Evolutionary conservation across 768 basidiomycete genomes (phyloP), one percentile per base, ranked within the genome.

Genomic region (Tremella yokohamensis): DNA sequence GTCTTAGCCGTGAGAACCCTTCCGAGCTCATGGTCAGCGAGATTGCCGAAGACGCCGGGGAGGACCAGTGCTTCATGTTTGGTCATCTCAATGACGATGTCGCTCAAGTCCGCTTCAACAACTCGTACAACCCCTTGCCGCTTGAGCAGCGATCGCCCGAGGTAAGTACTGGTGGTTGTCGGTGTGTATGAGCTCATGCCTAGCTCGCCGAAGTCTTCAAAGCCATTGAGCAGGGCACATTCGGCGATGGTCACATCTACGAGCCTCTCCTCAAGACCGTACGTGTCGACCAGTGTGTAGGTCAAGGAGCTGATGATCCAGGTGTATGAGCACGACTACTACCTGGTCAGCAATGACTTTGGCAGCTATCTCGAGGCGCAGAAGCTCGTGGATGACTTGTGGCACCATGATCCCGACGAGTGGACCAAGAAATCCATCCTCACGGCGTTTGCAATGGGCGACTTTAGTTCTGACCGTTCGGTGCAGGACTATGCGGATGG

Each of bases 11-110:
- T 40, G 29, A n/a, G n/a, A 49, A 8, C 2, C 12, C 26, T 19
- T 29, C 15, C 42, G 1, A 2, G 38, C n/a, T 19, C 3, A 54
- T 54, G 13, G 6, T 20, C 9, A 25, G 45, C 91, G 93, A 97
- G 79, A 97, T 98, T 64, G 92, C 90, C 3, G 90, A 97, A 70
- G 92, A 96, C 75, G 87, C 91, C 48, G 94, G 93, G 26, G 89
- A 91, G 72, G 85, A 83, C 25, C 90, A 94, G 74, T 90, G 92
- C 69, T 91, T 89, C 88, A 75, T 81, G 85, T 87, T 74, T 37
- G 57, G 63, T 49, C 57, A 58, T 59, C 58, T 73, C 20, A 60
- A 67, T n/a, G 66, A 74, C n/a, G 67, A 78, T 50, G 91, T 98
- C 48, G 90, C 90, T 71, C 86, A 87, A 49, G 80, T 96, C 44